phyloP scores from a whole-genome alignment of 306 rosid species.

The Hylodesmum podocarpum region DNA sequence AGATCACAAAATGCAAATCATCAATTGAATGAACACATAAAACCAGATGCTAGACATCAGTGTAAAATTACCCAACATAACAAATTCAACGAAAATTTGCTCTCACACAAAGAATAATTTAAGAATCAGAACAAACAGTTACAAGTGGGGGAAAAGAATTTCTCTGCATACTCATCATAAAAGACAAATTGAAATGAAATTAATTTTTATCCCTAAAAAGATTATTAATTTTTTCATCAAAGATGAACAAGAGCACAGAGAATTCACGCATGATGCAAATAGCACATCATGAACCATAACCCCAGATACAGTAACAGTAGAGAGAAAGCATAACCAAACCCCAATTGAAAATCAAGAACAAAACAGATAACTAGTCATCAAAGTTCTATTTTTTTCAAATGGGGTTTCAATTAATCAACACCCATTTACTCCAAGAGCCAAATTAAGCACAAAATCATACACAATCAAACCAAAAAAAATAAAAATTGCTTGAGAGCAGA shows the following conservation, averaged over 20 bases:
- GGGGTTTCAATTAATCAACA: constrained; percentile 27
- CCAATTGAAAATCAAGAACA: constrained; percentile 16
- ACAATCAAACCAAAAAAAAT: background rate
- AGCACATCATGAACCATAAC: background rate
- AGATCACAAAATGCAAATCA: constrained; percentile 25
- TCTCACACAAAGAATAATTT: constrained; percentile 16
- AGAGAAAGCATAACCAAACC: constrained; percentile 5
- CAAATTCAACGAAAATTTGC: constrained; percentile 9
- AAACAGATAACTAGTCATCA: constrained; percentile 10
- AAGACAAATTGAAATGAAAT: constrained; percentile 8
- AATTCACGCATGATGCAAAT: background rate
- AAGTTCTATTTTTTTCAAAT: constrained; percentile 19
- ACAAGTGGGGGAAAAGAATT: background rate
- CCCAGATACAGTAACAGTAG: background rate
- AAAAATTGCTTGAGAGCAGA: background rate
- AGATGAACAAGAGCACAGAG: background rate
- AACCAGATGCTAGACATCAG: constrained; percentile 7
- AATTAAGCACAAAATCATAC: constrained; percentile 13
- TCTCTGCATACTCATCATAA: constrained; percentile 19
- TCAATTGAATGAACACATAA: constrained; percentile 1
- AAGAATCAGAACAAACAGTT: background rate
- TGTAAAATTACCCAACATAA: background rate
- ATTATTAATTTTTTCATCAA: background rate
- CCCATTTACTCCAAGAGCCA: constrained; percentile 1
- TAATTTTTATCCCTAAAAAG: background rate